These are phyloP conservation scores for Ogataea pilisensis DNA, from an alignment of 805 yeast genomes.

Conservation along the genomic window DNA sequence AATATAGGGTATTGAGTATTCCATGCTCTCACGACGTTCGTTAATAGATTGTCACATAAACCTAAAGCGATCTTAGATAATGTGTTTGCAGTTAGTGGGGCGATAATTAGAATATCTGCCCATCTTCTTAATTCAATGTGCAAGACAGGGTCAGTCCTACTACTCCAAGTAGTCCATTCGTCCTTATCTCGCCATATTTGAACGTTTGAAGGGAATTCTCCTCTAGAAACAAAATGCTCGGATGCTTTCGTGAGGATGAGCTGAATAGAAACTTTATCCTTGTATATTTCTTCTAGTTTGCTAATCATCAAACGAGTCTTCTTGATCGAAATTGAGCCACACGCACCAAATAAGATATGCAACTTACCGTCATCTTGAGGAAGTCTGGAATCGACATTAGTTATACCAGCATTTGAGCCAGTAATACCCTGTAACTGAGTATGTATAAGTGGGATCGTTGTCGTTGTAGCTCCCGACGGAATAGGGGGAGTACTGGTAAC, in stretches of 20 bases:
- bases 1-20: conserved; percentile 54
- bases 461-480: neutral
- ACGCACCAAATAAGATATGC: conserved; percentile 53
- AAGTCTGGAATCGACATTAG: conserved; percentile 33
- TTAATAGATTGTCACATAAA: conserved; percentile 52
- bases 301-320: conserved; percentile 50
- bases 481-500: too few relatives aligned
- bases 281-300: conserved; percentile 50
- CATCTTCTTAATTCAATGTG: conserved; percentile 58
- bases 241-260: conserved; percentile 50
- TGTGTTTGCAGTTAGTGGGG: conserved; percentile 57
- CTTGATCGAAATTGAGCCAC: conserved; percentile 51
- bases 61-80: conserved; percentile 54
- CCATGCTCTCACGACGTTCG: conserved; percentile 60
- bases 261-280: conserved; percentile 49
- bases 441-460: too few relatives aligned
- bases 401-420: conserved; percentile 2
- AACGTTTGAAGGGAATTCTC: conserved; percentile 41
- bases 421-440: too few relatives aligned
- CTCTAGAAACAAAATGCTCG: conserved; percentile 48
- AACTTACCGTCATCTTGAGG: conserved; percentile 52
- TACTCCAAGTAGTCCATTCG: conserved; percentile 53
- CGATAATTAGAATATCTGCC: conserved; percentile 55
- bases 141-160: conserved; percentile 54
- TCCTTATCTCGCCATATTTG: conserved; percentile 55